phyloP scores from a whole-genome alignment of 192 early-diverging fungal genomes.

The Coemansia umbellata region DNA sequence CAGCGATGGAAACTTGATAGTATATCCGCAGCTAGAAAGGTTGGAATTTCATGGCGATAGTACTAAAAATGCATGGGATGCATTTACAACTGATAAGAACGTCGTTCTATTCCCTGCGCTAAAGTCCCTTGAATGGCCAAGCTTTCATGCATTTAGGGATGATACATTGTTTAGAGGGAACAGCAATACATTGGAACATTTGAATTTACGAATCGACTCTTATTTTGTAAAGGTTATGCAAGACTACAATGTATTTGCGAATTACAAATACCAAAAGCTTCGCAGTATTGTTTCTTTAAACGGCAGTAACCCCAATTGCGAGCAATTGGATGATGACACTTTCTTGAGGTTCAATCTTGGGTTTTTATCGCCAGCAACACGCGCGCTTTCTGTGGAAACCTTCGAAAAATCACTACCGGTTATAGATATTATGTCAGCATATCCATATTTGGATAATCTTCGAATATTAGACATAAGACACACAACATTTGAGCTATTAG shows the following conservation, averaged over 20 bases:
- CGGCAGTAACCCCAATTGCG: no score
- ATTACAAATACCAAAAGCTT: constrained; percentile 2
- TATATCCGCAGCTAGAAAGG: not conserved
- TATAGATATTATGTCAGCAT: not conserved
- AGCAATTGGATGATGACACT: not conserved
- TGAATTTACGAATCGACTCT: constrained; percentile 17
- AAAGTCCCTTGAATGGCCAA: constrained; percentile 2
- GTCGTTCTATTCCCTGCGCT: constrained; percentile 19
- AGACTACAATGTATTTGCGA: not conserved
- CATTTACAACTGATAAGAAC: not conserved
- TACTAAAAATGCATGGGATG: not conserved
- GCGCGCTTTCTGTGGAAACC: not conserved
- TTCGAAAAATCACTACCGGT: not conserved
- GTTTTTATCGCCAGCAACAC: not conserved
- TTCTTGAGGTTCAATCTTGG: not conserved
- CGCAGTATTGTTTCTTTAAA: not conserved
- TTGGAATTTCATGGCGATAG: not conserved
- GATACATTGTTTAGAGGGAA: constrained; percentile 4
- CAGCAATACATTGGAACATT: constrained; percentile 3
- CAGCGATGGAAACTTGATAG: not conserved
- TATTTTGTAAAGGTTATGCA: not conserved
- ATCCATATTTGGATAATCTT: not conserved
- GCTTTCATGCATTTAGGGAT: not conserved
- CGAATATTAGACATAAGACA: not conserved
- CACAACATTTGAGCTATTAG: not conserved